A percentile compares a stretch with the other conserved stretches of the same genome.
Conservation (phyloP, 495 filamentous ascomycete species). For the Podospora conica region DNA sequence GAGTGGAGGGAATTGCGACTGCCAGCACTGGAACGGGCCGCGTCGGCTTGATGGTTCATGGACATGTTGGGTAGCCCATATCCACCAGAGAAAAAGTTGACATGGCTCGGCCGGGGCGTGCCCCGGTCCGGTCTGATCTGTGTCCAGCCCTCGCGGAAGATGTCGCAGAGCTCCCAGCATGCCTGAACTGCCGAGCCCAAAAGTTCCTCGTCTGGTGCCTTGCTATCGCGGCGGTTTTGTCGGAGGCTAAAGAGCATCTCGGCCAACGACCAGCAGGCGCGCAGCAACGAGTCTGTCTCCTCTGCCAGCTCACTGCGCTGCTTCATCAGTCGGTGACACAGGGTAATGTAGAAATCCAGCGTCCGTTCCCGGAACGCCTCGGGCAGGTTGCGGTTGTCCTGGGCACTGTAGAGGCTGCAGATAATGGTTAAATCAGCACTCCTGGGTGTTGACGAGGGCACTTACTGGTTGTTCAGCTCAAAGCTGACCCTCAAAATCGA, state of each 20-base stretch:
- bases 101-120: slow-evolving; percentile 77
- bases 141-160: slow-evolving; percentile 91
- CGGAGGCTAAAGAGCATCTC: slow-evolving; percentile 93
- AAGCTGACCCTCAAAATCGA: slow-evolving; percentile 87
- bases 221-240: slow-evolving; percentile 71
- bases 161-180: slow-evolving; percentile 92
- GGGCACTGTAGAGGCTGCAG: slow-evolving; percentile 70
- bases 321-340: slow-evolving; percentile 92
- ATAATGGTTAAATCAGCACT: slow-evolving; percentile 15
- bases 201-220: slow-evolving; percentile 69
- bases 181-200: slow-evolving; percentile 82
- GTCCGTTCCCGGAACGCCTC: slow-evolving; percentile 86
- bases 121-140: slow-evolving; percentile 79
- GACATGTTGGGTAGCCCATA: slow-evolving; percentile 18
- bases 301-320: slow-evolving; percentile 69
- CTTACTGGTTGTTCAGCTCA: slow-evolving; percentile 82
- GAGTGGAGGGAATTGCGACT: slow-evolving; percentile 42
- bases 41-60: slow-evolving; percentile 25
- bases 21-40: slow-evolving; percentile 28
- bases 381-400: slow-evolving; percentile 70
- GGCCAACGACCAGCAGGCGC: slow-evolving; percentile 83
- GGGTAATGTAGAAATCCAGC: slow-evolving; percentile 86
- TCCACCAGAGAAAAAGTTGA: slow-evolving; percentile 52
- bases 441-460: neutral
- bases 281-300: slow-evolving; percentile 75